Evolutionary conservation across 768 basidiomycete species (phyloP).

Genomic region (Hypsizygus marmoreus): DNA sequence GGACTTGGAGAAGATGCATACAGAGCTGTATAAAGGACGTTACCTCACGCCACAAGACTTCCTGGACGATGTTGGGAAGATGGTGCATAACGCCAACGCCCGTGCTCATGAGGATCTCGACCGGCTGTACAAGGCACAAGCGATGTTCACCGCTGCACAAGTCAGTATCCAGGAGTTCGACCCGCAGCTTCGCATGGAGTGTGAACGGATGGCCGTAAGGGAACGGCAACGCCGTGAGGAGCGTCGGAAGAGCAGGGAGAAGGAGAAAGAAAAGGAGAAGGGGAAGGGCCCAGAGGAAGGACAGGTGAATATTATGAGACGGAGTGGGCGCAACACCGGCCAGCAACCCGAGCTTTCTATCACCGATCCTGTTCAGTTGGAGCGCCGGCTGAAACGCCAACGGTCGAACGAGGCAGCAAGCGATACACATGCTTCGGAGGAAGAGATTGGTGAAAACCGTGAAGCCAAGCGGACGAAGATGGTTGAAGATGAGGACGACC

Average conservation of each 20-base stretch:
- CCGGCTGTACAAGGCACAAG: slow-evolving; percentile 76
- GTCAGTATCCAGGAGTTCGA: slow-evolving; percentile 89
- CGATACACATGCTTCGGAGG: slow-evolving; percentile 55
- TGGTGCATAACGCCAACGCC: slow-evolving; percentile 72
- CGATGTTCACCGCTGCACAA: slow-evolving; percentile 85
- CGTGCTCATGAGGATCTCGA: slow-evolving; percentile 68
- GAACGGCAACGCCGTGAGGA: slow-evolving; percentile 70
- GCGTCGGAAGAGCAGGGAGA: slow-evolving; percentile 52
- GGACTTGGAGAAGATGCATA: slow-evolving; percentile 91
- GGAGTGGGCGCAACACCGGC: slow-evolving; percentile 77
- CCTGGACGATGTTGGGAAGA: slow-evolving; percentile 78
- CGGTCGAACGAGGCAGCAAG: slow-evolving; percentile 58
- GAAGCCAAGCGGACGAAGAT: slow-evolving; percentile 62
- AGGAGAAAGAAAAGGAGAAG: slow-evolving; percentile 42
- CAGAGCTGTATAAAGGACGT: slow-evolving; percentile 77
- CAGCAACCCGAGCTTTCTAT: slow-evolving; percentile 69
- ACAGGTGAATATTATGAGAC: slow-evolving; percentile 54
- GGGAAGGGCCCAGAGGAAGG: slow-evolving; percentile 27
- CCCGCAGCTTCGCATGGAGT: slow-evolving; percentile 74
- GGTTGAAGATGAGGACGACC: slow-evolving; percentile 44
- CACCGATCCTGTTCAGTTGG: slow-evolving; percentile 74
- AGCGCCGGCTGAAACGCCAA: slow-evolving; percentile 73
- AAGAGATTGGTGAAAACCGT: slow-evolving; percentile 47
- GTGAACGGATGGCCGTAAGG: slow-evolving; percentile 81
- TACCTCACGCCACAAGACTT: slow-evolving; percentile 91